Evolutionary conservation across 805 yeast species (phyloP).

Genomic region (Candida morakotiae): DNA sequence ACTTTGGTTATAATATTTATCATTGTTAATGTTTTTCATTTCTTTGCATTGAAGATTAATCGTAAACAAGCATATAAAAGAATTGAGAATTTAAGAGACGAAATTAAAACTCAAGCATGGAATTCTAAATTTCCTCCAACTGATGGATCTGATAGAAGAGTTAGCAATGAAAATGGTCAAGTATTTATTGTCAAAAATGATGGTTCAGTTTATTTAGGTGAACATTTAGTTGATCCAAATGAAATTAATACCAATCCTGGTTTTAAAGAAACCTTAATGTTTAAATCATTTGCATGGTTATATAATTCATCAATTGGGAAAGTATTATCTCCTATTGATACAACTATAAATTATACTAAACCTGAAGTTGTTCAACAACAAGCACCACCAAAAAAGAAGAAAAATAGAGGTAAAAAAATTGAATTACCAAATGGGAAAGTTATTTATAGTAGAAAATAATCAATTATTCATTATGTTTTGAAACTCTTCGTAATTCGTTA

Average conservation of each 20-base stretch:
- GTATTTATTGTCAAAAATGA: slow-evolving; percentile 53
- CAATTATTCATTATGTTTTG: slow-evolving; percentile 26
- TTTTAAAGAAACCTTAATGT: slow-evolving; percentile 44
- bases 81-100: slow-evolving; percentile 46
- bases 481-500: slow-evolving; percentile 40
- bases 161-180: slow-evolving; percentile 42
- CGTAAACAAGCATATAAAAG: slow-evolving; percentile 55
- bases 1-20: slow-evolving; percentile 49
- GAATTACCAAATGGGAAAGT: slow-evolving; percentile 63
- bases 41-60: slow-evolving; percentile 48
- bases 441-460: slow-evolving; percentile 29
- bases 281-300: slow-evolving; percentile 35
- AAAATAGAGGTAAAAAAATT: slow-evolving; percentile 38
- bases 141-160: slow-evolving; percentile 45
- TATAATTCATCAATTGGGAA: slow-evolving; percentile 47
- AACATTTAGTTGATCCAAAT: slow-evolving; percentile 38
- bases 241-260: slow-evolving; percentile 46
- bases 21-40: slow-evolving; percentile 56
- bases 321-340: slow-evolving; percentile 12
- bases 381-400: slow-evolving; percentile 24
- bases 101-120: slow-evolving; percentile 55
- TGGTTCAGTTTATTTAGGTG: slow-evolving; percentile 49
- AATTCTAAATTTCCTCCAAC: slow-evolving; percentile 45
- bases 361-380: slow-evolving; percentile 11
- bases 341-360: slow-evolving; percentile 11